phyloP scores from a whole-genome alignment of 2,329 filamentous ascomycete species.

The Epichloe festucae region DNA sequence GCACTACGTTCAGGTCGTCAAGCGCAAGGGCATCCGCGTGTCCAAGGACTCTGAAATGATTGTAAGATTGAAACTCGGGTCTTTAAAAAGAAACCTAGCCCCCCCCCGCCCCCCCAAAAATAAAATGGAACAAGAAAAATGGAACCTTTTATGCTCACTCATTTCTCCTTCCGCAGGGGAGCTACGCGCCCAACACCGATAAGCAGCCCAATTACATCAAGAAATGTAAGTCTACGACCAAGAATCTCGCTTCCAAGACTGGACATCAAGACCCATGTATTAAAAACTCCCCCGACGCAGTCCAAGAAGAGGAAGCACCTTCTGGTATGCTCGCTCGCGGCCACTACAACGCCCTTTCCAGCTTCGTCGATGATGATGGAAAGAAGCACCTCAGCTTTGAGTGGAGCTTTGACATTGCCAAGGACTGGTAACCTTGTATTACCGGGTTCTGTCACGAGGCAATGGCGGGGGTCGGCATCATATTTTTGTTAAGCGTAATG shows the following conservation, averaged over 20 bases:
- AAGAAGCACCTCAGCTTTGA: slow-evolving; percentile 83
- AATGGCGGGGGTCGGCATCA: background rate
- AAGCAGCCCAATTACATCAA: slow-evolving; percentile 78
- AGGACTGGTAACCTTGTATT: slow-evolving; percentile 61
- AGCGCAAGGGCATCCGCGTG: slow-evolving; percentile 73
- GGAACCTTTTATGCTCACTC: background rate
- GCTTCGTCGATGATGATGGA: slow-evolving; percentile 92
- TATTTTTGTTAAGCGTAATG: slow-evolving; percentile 9
- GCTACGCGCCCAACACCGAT: slow-evolving; percentile 84
- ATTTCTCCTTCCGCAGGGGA: slow-evolving; percentile 39
- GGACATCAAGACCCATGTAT: background rate
- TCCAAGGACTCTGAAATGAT: slow-evolving; percentile 98
- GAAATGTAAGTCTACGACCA: slow-evolving; percentile 53
- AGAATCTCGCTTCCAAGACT: background rate
- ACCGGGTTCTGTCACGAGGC: slow-evolving; percentile 1
- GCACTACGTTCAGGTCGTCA: slow-evolving; percentile 91
- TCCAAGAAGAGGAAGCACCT: slow-evolving; percentile 84
- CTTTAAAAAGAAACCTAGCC: background rate
- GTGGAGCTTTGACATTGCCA: slow-evolving; percentile 93
- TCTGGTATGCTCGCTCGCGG: slow-evolving; percentile 82
- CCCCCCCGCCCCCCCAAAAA: too few species aligned
- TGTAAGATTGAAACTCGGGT: slow-evolving; percentile 32
- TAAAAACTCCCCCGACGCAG: slow-evolving; percentile 29
- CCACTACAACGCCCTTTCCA: slow-evolving; percentile 78
- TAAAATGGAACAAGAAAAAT: too few species aligned